These are phyloP conservation scores for Nemania abortiva DNA, from an alignment of 2,329 filamentous ascomycete species.

Conservation along the genomic window DNA sequence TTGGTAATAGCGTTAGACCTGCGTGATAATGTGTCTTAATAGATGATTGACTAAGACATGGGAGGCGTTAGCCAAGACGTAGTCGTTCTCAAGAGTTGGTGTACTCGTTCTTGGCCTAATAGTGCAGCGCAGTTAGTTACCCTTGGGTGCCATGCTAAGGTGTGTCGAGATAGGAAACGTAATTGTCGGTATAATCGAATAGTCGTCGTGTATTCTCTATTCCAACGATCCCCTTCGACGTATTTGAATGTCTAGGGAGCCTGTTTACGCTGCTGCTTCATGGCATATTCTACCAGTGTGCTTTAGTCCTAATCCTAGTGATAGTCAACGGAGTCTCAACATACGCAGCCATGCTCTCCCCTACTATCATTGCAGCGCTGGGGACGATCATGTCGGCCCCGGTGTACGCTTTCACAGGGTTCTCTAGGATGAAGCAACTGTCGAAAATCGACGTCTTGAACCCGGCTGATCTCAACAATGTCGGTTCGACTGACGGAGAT, in stretches of 20 bases:
- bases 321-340: background rate
- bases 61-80: conserved; percentile 19
- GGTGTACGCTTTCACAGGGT: conserved; percentile 27
- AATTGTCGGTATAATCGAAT: background rate
- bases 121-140: background rate
- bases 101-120: conserved; percentile 24
- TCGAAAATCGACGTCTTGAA: conserved; percentile 37
- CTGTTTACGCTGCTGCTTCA: background rate
- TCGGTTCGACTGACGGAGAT: conserved; percentile 30
- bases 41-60: conserved; percentile 25
- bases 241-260: conserved; percentile 15
- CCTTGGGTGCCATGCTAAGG: conserved; percentile 4
- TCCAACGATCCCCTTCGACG: background rate
- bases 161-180: background rate
- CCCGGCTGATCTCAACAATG: conserved; percentile 35
- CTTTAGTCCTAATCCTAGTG: background rate
- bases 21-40: conserved; percentile 13
- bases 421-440: conserved; percentile 36
- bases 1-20: conserved; percentile 20
- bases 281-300: background rate
- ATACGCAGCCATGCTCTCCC: conserved; percentile 14
- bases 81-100: conserved; percentile 14
- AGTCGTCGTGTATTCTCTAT: background rate
- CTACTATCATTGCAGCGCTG: conserved; percentile 12
- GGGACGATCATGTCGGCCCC: conserved; percentile 3